Conservation (phyloP, 331 rosid genomes). For the Telfairia occidentalis region DNA sequence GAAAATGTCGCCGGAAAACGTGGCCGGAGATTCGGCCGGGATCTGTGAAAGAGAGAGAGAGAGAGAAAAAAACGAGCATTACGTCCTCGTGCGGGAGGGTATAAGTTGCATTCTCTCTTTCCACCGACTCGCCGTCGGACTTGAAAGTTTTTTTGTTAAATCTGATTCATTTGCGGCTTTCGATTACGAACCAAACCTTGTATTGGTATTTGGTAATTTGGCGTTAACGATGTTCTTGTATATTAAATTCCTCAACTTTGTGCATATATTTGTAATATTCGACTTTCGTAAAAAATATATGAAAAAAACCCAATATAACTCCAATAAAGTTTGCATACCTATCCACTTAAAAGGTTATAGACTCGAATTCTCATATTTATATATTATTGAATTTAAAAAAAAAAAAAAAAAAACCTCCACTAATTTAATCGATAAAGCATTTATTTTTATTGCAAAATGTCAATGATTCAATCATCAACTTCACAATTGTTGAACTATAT, state of each 20-base stretch:
- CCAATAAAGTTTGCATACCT: no score
- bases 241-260: neutral
- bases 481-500: no score
- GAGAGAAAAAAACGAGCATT: neutral
- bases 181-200: slow-evolving; percentile 17
- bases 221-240: neutral
- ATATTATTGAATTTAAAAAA: no score
- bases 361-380: no score
- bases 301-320: no score
- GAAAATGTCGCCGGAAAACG: slow-evolving; percentile 17
- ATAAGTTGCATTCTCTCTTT: slow-evolving; percentile 1
- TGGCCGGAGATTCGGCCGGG: slow-evolving; percentile 19
- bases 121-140: slow-evolving; percentile 58
- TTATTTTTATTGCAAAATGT: no score
- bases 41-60: slow-evolving; percentile 15
- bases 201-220: neutral
- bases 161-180: slow-evolving; percentile 22
- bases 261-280: neutral
- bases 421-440: no score
- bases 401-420: no score
- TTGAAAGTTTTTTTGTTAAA: slow-evolving; percentile 17
- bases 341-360: no score
- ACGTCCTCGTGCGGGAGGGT: slow-evolving; percentile 12
- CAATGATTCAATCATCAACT: no score
- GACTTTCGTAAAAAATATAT: no score